Evolutionary conservation across 768 basidiomycete genomes (phyloP), one percentile per base, ranked within the genome.

Genomic region (Phanerodontia chrysosporium): DNA sequence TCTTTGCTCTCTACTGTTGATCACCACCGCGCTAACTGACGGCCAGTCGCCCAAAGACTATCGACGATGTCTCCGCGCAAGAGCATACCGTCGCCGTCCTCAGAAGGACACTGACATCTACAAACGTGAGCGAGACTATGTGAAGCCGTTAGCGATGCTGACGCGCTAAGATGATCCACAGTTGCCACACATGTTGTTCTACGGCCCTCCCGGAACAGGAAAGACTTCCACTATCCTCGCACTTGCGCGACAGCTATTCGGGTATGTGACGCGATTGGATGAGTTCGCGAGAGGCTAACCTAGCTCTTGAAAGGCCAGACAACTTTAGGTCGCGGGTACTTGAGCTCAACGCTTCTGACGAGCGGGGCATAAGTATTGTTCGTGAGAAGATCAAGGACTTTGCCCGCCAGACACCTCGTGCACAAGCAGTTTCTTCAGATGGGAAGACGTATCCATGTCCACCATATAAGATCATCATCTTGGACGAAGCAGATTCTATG

Each of bases 161-260:
- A 56, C 55, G 36, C 39, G 57, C n/a, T n/a, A n/a, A n/a, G n/a
- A 45, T 30, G 24, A 56, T 32, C 49, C 21, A 36, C 12, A 99
- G 97, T 80, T 99, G 53, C 96, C 97, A 5, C 97, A 99, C 69
- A 98, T 98, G 95, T 78, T 99, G 49, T 99, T 99, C 78, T 99
- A 99, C 65, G 97, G 97, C 1, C 97, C 97, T 29, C 97, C 97
- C 16, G 97, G 97, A 30, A 98, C 96, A 13, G 97, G 97, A 44
- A 99, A 99, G 74, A 99, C 97, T 13, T 96, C 93, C 44, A 98
- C 97, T 1, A 98, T 99, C 64, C 85, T 99, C 24, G 97, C 97
- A 21, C 78, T 99, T 53, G 79, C 96, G 35, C 79, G 95, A 54
- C 94, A 99, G 72, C 81, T 99, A 22, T 99, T 96, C 71, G 97